Percentiles rank a stretch among this genome's conserved stretches.
Evolutionary conservation across 2,329 filamentous ascomycete species (phyloP).

Genomic region (Colletotrichum paranaense): DNA sequence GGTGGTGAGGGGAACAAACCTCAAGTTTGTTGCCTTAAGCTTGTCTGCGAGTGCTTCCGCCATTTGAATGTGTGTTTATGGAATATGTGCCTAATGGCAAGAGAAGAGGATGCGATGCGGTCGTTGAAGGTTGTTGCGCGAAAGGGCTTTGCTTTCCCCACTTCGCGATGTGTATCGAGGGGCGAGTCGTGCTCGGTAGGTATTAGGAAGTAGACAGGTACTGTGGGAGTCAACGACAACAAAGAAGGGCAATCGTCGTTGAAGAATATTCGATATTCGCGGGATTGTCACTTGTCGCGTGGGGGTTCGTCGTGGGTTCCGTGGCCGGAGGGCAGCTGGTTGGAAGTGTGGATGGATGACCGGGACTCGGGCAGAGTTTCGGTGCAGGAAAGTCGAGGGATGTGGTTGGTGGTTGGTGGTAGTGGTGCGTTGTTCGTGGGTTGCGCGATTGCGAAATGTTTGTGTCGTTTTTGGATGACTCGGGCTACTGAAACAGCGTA

Average conservation of each 20-base stretch:
- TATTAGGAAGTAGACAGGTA: neutral
- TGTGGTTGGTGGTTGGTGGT: neutral
- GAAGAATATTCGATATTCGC: neutral
- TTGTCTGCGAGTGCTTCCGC: constrained; percentile 59
- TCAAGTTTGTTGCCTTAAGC: constrained; percentile 54
- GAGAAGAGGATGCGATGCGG: constrained; percentile 3
- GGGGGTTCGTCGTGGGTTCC: constrained; percentile 8
- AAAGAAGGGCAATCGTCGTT: constrained; percentile 3
- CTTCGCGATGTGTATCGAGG: constrained; percentile 30
- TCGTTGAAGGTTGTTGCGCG: constrained; percentile 24
- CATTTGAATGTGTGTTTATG: constrained; percentile 43
- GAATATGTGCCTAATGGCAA: constrained; percentile 25
- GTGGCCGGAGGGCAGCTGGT: constrained; percentile 11
- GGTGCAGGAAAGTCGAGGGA: neutral
- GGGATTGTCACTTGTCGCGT: neutral
- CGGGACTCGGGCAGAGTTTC: constrained; percentile 23
- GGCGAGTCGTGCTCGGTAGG: constrained; percentile 25
- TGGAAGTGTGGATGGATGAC: neutral
- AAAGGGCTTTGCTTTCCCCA: constrained; percentile 34
- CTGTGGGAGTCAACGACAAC: constrained; percentile 4
- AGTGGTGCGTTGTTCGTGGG: neutral
- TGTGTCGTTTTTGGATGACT: constrained; percentile 22
- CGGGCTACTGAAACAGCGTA: constrained; percentile 30
- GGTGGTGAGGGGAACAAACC: constrained; percentile 43
- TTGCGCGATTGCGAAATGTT: constrained; percentile 23